phyloP scores from a whole-genome alignment of 805 yeast genomes.

The Cyberlindnera xishuangbannaensis region DNA sequence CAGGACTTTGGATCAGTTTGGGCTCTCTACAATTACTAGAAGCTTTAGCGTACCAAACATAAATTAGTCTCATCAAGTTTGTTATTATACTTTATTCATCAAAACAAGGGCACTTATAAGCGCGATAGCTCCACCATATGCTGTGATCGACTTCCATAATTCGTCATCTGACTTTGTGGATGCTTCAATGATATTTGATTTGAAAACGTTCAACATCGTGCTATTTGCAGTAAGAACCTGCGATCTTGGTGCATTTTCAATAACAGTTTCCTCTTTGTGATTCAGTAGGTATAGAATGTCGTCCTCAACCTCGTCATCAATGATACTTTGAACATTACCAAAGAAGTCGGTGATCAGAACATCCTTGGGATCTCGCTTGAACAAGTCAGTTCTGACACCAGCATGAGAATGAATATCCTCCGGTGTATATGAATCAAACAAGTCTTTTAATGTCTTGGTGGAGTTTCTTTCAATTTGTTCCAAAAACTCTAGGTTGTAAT shows the following conservation, averaged over 20 bases:
- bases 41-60: no score
- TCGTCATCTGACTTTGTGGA: not conserved
- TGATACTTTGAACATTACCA: constrained; percentile 82
- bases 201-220: constrained; percentile 15
- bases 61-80: no score
- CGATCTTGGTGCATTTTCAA: constrained; percentile 4
- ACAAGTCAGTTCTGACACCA: constrained; percentile 85
- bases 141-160: constrained; percentile 1
- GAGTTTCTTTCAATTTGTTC: constrained; percentile 79
- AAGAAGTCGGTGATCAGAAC: constrained; percentile 89
- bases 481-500: constrained; percentile 80
- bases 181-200: constrained; percentile 13
- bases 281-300: constrained; percentile 29
- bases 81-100: constrained; percentile 5
- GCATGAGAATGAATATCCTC: constrained; percentile 87
- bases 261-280: constrained; percentile 8
- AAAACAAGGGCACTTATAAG: constrained; percentile 1
- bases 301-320: constrained; percentile 53
- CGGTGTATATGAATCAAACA: constrained; percentile 78
- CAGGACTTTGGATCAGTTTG: no score
- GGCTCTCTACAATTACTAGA: no score
- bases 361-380: constrained; percentile 54
- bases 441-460: constrained; percentile 67
- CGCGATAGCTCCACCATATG: constrained; percentile 6
- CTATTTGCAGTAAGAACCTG: constrained; percentile 10